Conservation (phyloP, 305 asterid species). For the Andrographis paniculata region DNA sequence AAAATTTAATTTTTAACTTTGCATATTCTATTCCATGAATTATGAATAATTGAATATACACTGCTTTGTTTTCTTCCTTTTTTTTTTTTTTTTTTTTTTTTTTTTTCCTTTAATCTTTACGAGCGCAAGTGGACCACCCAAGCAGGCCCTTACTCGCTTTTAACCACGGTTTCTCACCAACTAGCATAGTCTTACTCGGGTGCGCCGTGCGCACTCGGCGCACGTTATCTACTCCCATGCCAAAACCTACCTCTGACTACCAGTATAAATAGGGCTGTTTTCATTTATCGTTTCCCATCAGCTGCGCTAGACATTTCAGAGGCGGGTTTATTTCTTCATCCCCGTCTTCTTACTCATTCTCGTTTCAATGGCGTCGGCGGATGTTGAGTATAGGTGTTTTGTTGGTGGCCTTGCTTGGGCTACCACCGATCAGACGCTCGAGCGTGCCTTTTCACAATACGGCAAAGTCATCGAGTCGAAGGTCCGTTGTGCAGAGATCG, state of each 20-base stretch:
- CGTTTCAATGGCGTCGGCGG: slow-evolving; percentile 22
- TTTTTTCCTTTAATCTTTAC: no score
- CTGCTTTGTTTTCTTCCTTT: no score
- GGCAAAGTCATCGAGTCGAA: slow-evolving; percentile 58
- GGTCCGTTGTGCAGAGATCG: slow-evolving; percentile 63
- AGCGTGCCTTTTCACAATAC: slow-evolving; percentile 33
- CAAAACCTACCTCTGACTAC: slow-evolving; percentile 18
- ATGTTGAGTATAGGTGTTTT: slow-evolving; percentile 49
- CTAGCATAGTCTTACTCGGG: not conserved
- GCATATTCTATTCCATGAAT: no score
- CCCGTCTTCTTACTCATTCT: not conserved
- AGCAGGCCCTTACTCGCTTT: no score
- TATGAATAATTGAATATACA: no score
- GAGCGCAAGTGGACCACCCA: no score
- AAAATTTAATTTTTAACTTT: no score
- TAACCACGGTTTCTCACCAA: slow-evolving; percentile 20
- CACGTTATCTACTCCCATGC: slow-evolving; percentile 10
- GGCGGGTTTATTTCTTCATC: not conserved
- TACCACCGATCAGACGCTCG: slow-evolving; percentile 40
- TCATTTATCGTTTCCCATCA: not conserved
- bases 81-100: no score
- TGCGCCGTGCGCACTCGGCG: slow-evolving; percentile 30
- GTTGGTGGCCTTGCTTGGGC: slow-evolving; percentile 71
- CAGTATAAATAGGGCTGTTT: slow-evolving; percentile 20
- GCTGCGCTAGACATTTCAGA: not conserved